Base-by-base conservation (phyloP, 2,329 filamentous ascomycete genomes). In the Pseudopyrenochaeta lycopersici region DNA sequence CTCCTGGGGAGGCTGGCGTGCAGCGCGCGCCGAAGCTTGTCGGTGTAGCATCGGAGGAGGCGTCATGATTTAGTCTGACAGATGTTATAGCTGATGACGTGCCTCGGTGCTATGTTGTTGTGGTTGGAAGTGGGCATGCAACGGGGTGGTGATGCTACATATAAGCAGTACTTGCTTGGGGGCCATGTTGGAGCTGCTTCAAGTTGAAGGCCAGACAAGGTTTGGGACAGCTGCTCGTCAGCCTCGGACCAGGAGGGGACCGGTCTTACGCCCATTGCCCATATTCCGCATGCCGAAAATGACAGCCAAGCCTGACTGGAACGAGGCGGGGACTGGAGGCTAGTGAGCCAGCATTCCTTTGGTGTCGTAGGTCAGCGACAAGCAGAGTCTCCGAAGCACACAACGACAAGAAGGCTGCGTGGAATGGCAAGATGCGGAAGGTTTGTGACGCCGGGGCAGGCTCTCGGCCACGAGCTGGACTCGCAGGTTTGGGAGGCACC, bases 241-340 rank as follows among this genome's bases (percentile, higher is more conserved):
- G 68, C 70, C 63, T 68, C 69, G 67, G 68, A 59, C 46, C 45
- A 50, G 44, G 50, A 48, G 46, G 53, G 49, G 54, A 63, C 72
- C 71, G 64, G 59, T 73, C 68, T 74, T 63, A 73, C 64, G 58
- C 56, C 54, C 56, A 62, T 60, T 58, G 58, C 62, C 64, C 63
- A 65, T 63, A 53, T 64, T 54, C 63, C 55, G 58, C 47, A 56
- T 58, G 63, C 60, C 56, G 52, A 63, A 58, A 42, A 14, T 46
- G 45, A 54, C 35, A 42, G 61, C 62, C 59, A 63, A 66, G 66
- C 35, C 17, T 39, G 51, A 48, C 49, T 39, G 53, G 33, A 46
- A 61, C 44, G 32, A 59, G 52, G 56, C 55, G 56, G 54, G 49
- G 60, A 56, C 44, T 48, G 54, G 52, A 45, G 50, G 54, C 56